A percentile compares a stretch with the other conserved stretches of the same genome.
phyloP scores from a whole-genome alignment of 1,139 yeast genomes.

The Candida sp. region DNA sequence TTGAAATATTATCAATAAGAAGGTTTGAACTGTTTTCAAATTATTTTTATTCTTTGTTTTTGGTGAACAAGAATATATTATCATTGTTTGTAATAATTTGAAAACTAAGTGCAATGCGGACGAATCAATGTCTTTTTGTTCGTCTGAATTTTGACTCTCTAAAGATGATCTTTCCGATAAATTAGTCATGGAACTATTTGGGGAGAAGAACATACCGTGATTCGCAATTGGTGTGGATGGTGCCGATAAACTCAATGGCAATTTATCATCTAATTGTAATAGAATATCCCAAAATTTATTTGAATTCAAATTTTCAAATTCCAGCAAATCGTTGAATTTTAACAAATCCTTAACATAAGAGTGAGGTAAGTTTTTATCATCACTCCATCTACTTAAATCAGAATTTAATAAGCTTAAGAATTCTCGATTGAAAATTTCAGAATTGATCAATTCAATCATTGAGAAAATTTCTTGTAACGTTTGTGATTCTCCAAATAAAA shows the following conservation, averaged over 20 bases:
- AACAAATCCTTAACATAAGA: constrained; percentile 18
- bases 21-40: constrained; percentile 30
- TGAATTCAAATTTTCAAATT: constrained; percentile 31
- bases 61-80: constrained; percentile 35
- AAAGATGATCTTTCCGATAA: background rate
- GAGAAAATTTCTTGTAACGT: constrained; percentile 25
- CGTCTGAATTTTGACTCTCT: background rate
- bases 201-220: constrained; percentile 10
- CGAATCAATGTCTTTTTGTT: constrained; percentile 13
- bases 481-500: constrained; percentile 23
- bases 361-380: constrained; percentile 13
- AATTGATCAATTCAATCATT: constrained; percentile 31
- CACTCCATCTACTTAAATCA: constrained; percentile 26
- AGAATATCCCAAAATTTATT: constrained; percentile 31
- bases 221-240: constrained; percentile 39
- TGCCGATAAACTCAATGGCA: constrained; percentile 44
- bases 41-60: constrained; percentile 30
- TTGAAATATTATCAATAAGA: constrained; percentile 31
- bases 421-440: constrained; percentile 27
- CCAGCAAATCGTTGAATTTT: constrained; percentile 21
- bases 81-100: constrained; percentile 31
- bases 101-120: constrained; percentile 25
- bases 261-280: constrained; percentile 36
- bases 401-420: constrained; percentile 23
- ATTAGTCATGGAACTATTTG: constrained; percentile 6